Evolutionary conservation across 2,329 filamentous ascomycete species (phyloP), one percentile per base, ranked within the genome.

Genomic region (Trichoderma sp.): DNA sequence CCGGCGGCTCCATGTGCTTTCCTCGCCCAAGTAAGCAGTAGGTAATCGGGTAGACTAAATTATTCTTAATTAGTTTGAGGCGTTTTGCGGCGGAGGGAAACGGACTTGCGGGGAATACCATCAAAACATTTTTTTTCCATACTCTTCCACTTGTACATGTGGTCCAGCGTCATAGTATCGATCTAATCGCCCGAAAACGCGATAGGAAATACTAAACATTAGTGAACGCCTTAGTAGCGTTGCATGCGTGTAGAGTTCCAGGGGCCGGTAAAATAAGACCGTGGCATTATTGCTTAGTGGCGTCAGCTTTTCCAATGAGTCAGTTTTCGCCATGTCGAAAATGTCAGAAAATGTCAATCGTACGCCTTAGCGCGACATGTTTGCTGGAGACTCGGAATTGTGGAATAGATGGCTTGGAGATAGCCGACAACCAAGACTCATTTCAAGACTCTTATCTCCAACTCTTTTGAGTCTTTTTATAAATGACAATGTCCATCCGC

Each of bases 301-400:
- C 68, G 43, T 63, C 43, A 28, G 32, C 68, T 63, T 39, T 57
- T 70, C 23, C 12, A 2, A 36, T 63, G 43, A 70, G 39, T 70
- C 53, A 69, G 70, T 39, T 13, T 50, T 30, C 20, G 28, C 23
- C 36, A 39, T 68, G 63, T 61, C 55, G 62, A 66, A 53, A 71
- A 55, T 68, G 63, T 61, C 55, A 66, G 36, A 71, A 59, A 63
- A 43, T 69, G 65, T 68, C 65, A 69, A 71, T 1, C 32, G 17
- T 30, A 55, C 59, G 68, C 68, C 68, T 57, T 70, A 50, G 66
- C 17, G 39, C 20, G 66, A 61, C 66, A 69, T 34, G 39, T 36
- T 36, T 67, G 50, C 32, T 17, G 30, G 47, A 50, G 58, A n/a
- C 58, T 30, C 43, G 59, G 68, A 64, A 47, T 28, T 30, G 32